Base-by-base conservation (phyloP, 2,329 filamentous ascomycete genomes). In the Trichoderma guizhouense region DNA sequence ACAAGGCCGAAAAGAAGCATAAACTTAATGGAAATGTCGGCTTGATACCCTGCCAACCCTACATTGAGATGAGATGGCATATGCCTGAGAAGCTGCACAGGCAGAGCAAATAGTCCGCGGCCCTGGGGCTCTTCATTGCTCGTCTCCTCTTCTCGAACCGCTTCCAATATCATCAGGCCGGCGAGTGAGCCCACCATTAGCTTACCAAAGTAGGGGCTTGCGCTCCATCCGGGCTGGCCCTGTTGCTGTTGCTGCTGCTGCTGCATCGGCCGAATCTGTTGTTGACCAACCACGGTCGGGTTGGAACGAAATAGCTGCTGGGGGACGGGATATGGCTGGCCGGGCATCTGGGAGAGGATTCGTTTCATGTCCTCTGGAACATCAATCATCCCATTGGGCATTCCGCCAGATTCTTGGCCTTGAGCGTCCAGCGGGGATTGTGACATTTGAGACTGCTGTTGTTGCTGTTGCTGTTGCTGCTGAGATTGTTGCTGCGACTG, bases 141-240 rank as follows among this genome's bases (percentile, higher is more conserved):
- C 79, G 89, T 82, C 81, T 94, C 88, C 75, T 90, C 83, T 79
- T 92, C 88, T 43, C 87, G 86, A 70, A 95, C 86, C 1, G 93
- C 94, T 82, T 98, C 94, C 76, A 97, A 83, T 39, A 98, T 87
- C 95, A 98, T 97, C 21, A 98, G 85, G 15, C 94, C 94, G 28
- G 95, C 95, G 72, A 98, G 87, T 21, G 95, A 95, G 55, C 95
- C 95, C 6, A 98, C 90, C 93, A 98, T 96, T 75, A 98, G 86
- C 82, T 97, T 97, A 66, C 88, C 89, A 72, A 88, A 86, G 73
- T 90, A 91, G 1, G 87, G 87, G 14, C 81, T 84, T 7, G 84
- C 81, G 72, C 84, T 84, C 88, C 89, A 91, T 43, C 85, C 82
- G 69, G 83, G 83, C 72, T 87, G 86, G 74, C 84, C 84, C 69